Evolutionary conservation across 805 yeast species (phyloP), one percentile per base, ranked within the genome.

Genomic region (Priceomyces melissophilus): DNA sequence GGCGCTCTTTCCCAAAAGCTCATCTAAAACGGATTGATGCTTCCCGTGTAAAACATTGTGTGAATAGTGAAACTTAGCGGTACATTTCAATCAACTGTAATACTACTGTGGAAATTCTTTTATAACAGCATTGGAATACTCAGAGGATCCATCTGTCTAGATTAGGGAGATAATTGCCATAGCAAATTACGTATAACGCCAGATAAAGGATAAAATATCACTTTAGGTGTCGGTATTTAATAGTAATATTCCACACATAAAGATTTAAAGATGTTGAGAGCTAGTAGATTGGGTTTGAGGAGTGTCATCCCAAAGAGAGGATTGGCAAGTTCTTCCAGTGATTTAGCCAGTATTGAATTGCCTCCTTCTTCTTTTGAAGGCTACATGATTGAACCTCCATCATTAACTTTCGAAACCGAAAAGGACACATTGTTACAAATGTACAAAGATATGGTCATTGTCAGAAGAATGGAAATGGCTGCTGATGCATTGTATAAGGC

Each of bases 401-500:
- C 76, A 37, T 71, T 85, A 58, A 67, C 73, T 39, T 84, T 85
- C 63, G 83, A 82, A 67, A 84, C 96, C 43, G 82, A 87, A 57
- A 89, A 88, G 77, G 76, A 78, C 38, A 77, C 82, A 42, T 69
- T 93, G 55, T 73, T 93, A 58, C 81, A 89, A 61, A 88, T 93
- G 96, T 93, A 90, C 81, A 86, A 88, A 73, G 96, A 91, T 64
- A 90, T 93, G 98, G 81, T 84, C 53, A 70, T 84, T 52, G 82
- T 91, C 63, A 83, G 96, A 78, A 86, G 99, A 72, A 82, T 93
- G 93, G 99, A 93, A 75, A 91, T 93, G 96, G 95, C 96, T 32
- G 82, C 98, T 47, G 99, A 93, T 65, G 98, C 97, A 26, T 75
- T 93, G 50, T 93, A 93, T 78, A 93, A 93, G 76, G 96, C 98